Evolutionary conservation across 2,329 filamentous ascomycete species (phyloP).

Genomic region (Fusarium secorum): DNA sequence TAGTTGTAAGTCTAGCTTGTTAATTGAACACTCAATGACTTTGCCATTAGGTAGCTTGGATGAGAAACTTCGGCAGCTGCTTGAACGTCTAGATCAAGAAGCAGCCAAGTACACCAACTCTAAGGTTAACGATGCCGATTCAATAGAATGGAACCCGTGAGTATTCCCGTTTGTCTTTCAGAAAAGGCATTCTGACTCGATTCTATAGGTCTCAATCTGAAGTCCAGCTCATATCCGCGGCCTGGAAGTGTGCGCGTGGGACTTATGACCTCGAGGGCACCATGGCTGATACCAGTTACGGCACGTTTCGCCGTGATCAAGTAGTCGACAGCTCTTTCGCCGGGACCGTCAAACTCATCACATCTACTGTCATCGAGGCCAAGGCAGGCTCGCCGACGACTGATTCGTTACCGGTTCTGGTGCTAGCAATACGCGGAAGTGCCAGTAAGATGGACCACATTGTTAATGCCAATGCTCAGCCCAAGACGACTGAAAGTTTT

Average conservation of each 20-base stretch:
- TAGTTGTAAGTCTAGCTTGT: neutral
- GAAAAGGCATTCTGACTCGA: neutral
- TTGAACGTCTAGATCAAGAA: constrained; percentile 35
- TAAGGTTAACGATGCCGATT: constrained; percentile 16
- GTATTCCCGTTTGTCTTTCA: neutral
- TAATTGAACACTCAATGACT: neutral
- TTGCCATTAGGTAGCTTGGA: constrained; percentile 10
- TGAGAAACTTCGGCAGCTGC: constrained; percentile 19
- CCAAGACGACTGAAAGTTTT: constrained; percentile 8
- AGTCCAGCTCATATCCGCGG: constrained; percentile 27
- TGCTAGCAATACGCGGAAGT: constrained; percentile 35
- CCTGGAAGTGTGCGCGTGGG: constrained; percentile 32
- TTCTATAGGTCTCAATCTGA: constrained; percentile 13
- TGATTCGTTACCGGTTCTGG: constrained; percentile 17
- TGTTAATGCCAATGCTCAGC: constrained; percentile 25
- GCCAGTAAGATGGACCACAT: constrained; percentile 39
- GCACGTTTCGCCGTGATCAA: constrained; percentile 14
- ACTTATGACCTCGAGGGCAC: constrained; percentile 16
- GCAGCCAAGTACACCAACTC: constrained; percentile 35
- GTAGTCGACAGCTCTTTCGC: constrained; percentile 10
- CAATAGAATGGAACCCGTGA: constrained; percentile 33
- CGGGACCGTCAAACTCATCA: constrained; percentile 27
- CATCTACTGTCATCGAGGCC: constrained; percentile 20
- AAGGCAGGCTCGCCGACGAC: neutral
- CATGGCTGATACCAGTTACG: constrained; percentile 14